Percentiles rank a stretch among this genome's conserved stretches.
Evolutionary conservation across 1,284 basidiomycete species (phyloP).

Genomic region (Apiotrichum veenhuisii): DNA sequence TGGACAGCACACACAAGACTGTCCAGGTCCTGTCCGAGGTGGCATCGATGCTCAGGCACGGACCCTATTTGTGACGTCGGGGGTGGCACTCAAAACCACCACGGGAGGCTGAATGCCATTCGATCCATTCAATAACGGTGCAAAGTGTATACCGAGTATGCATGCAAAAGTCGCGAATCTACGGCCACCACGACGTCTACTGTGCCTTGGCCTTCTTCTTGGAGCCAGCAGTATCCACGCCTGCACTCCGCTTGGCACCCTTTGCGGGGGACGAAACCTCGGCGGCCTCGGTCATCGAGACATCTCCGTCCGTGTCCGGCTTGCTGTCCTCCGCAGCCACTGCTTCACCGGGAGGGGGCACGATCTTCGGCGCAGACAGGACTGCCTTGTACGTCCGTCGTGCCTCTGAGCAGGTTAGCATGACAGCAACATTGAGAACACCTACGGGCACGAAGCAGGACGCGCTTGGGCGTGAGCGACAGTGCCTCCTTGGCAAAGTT

Average conservation of each 20-base stretch:
- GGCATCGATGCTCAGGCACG: slow-evolving; percentile 6
- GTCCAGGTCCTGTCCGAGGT: too few species aligned
- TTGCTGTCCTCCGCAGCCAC: not conserved
- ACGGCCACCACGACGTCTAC: slow-evolving; percentile 6
- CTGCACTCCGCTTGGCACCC: not conserved
- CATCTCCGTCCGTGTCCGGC: not conserved
- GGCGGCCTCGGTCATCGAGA: not conserved
- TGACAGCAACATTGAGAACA: not conserved
- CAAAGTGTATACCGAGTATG: not conserved
- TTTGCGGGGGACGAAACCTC: not conserved
- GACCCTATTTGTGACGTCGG: not conserved
- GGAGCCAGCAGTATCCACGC: not conserved
- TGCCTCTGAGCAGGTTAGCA: slow-evolving; percentile 30
- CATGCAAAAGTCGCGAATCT: slow-evolving; percentile 1
- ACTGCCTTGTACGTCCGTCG: slow-evolving; percentile 46
- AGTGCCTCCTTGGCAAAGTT: slow-evolving; percentile 49
- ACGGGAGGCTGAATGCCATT: not conserved
- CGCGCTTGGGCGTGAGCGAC: slow-evolving; percentile 34
- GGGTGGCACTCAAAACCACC: not conserved
- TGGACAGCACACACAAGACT: too few species aligned
- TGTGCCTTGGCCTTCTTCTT: slow-evolving; percentile 17
- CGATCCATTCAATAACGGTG: too few species aligned
- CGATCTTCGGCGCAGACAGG: slow-evolving; percentile 37
- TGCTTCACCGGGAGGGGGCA: slow-evolving; percentile 17
- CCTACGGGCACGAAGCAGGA: slow-evolving; percentile 48